These are phyloP conservation scores for Phytopythium delawarense DNA, from an alignment of 352 stramenopile genomes.

Conservation along the genomic window DNA sequence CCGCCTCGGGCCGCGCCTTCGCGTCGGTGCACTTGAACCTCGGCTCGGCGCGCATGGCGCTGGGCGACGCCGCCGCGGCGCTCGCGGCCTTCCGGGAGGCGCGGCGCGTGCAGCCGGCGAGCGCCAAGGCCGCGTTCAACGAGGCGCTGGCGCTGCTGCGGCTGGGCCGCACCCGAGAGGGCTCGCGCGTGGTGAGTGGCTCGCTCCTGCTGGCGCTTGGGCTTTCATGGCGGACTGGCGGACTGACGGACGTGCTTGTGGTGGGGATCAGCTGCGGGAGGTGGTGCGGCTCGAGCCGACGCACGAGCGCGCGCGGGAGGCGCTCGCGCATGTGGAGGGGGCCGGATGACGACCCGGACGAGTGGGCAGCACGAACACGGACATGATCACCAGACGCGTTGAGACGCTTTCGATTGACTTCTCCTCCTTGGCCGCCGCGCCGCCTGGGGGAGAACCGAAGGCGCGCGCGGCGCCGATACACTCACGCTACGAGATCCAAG, in stretches of 20 bases:
- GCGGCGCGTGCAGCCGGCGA: constrained; percentile 44
- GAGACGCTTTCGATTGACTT: constrained; percentile 2
- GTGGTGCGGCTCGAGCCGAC: constrained; percentile 32
- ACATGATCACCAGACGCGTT: neutral
- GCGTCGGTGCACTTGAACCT: constrained; percentile 68
- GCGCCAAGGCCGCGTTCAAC: constrained; percentile 61
- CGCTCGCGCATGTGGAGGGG: constrained; percentile 9
- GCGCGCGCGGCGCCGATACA: neutral
- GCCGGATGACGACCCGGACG: neutral
- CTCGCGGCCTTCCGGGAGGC: constrained; percentile 35
- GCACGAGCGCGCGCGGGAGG: constrained; percentile 30
- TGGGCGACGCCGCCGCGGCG: constrained; percentile 32
- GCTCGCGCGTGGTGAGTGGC: constrained; percentile 23
- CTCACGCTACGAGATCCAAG: constrained; percentile 4
- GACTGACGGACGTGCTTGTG: neutral
- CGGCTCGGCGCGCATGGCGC: constrained; percentile 45
- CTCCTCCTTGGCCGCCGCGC: neutral
- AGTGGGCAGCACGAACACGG: neutral
- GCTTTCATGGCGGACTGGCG: neutral
- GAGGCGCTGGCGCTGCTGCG: constrained; percentile 43
- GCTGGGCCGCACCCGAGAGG: constrained; percentile 21
- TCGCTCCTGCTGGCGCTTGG: neutral
- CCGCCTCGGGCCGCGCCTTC: constrained; percentile 30
- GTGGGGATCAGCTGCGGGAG: constrained; percentile 20
- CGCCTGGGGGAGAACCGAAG: neutral